Percentiles rank a stretch among this genome's conserved stretches.
These are phyloP conservation scores for Stachybotrys echinatus DNA, from an alignment of 2,329 filamentous ascomycete species.

Conservation along the genomic window DNA sequence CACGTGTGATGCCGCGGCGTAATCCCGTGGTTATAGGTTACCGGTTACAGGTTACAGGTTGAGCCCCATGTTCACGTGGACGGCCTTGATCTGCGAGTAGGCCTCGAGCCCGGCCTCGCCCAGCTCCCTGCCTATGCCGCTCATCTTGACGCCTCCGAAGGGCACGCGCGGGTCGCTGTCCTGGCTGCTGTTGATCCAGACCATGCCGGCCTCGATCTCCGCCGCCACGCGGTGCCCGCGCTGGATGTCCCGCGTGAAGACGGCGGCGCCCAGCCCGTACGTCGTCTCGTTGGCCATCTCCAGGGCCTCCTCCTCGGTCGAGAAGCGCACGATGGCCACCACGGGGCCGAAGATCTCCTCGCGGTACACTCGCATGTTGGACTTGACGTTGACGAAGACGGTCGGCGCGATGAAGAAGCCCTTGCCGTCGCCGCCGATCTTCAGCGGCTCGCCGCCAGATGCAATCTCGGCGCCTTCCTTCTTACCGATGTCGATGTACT, in stretches of 20 bases:
- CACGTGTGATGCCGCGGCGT: too few relatives aligned
- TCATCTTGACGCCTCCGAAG: slow-evolving; percentile 21
- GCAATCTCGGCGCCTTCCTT: slow-evolving; percentile 18
- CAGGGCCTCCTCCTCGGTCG: slow-evolving; percentile 70
- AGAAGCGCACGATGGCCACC: slow-evolving; percentile 76
- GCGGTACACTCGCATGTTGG: slow-evolving; percentile 76
- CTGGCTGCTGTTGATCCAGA: slow-evolving; percentile 40
- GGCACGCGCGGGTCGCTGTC: slow-evolving; percentile 18
- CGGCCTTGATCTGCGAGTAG: slow-evolving; percentile 17
- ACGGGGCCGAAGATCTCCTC: slow-evolving; percentile 91
- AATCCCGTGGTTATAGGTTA: neutral
- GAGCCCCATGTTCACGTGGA: slow-evolving; percentile 19
- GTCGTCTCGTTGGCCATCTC: slow-evolving; percentile 64
- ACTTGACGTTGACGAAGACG: slow-evolving; percentile 65
- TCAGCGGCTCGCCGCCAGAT: slow-evolving; percentile 24
- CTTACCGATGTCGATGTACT: slow-evolving; percentile 46
- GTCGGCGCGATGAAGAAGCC: slow-evolving; percentile 86
- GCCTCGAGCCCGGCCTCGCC: slow-evolving; percentile 18
- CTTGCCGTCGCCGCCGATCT: slow-evolving; percentile 46
- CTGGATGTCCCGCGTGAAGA: slow-evolving; percentile 76
- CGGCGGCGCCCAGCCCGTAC: slow-evolving; percentile 75
- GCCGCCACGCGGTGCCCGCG: slow-evolving; percentile 74
- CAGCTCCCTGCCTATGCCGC: slow-evolving; percentile 18
- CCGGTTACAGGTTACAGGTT: slow-evolving; percentile 10
- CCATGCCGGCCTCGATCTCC: slow-evolving; percentile 62